Percentiles rank a stretch among this genome's conserved stretches.
Conservation (phyloP, 371 early-diverging fungal species). For the Mortierella polycephala region DNA sequence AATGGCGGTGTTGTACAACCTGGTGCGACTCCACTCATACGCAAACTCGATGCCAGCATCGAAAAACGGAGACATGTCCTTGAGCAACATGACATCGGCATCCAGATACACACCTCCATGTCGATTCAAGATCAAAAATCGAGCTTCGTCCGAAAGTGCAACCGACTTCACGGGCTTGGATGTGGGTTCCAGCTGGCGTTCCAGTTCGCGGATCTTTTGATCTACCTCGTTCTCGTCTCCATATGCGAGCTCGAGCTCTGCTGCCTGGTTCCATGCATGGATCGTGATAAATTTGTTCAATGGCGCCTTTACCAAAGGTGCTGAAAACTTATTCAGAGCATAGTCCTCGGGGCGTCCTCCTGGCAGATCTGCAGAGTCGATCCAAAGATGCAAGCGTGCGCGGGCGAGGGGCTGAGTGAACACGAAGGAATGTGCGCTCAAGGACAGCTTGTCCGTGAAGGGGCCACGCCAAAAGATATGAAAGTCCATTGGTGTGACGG, state of each 20-base stretch:
- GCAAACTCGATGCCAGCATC: constrained; percentile 45
- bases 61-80: constrained; percentile 46
- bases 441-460: constrained; percentile 41
- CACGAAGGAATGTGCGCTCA: constrained; percentile 40
- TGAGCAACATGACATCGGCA: constrained; percentile 48
- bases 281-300: constrained; percentile 24
- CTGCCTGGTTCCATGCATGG: constrained; percentile 41
- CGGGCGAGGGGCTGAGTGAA: constrained; percentile 48
- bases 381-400: constrained; percentile 40
- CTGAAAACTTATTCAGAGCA: constrained; percentile 24
- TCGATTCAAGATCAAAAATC: constrained; percentile 45
- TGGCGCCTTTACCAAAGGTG: constrained; percentile 21
- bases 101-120: constrained; percentile 52
- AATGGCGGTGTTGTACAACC: constrained; percentile 50
- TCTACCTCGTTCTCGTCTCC: background rate
- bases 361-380: constrained; percentile 45
- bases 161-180: constrained; percentile 22
- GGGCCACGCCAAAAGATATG: constrained; percentile 54
- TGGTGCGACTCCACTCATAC: constrained; percentile 50
- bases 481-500: constrained; percentile 24
- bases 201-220: constrained; percentile 2
- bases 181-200: background rate
- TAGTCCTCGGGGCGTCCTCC: constrained; percentile 37
- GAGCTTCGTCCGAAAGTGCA: constrained; percentile 48
- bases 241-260: constrained; percentile 28